Evolutionary conservation across 495 filamentous ascomycete species (phyloP).

Genomic region (Aspergillus sparsus): DNA sequence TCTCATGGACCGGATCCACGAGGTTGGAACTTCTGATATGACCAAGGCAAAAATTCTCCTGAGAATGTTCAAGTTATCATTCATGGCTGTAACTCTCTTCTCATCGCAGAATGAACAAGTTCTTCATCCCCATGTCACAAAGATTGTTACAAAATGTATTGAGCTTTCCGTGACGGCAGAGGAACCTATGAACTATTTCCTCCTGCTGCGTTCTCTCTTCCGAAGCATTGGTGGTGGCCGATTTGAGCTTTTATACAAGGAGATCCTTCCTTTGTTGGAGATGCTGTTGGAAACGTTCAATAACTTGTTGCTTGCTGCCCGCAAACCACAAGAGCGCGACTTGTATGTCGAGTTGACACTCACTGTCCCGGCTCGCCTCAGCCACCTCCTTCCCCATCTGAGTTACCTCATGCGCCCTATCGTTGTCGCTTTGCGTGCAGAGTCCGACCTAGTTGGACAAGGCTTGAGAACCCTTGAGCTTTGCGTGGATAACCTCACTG

Average conservation of each 20-base stretch:
- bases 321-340: constrained; percentile 87
- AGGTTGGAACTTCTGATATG: constrained; percentile 88
- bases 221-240: constrained; percentile 95
- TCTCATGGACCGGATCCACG: constrained; percentile 92
- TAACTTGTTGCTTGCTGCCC: constrained; percentile 82
- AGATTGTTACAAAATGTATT: constrained; percentile 94
- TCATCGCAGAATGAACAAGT: constrained; percentile 93
- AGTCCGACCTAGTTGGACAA: constrained; percentile 91
- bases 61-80: constrained; percentile 95
- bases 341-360: constrained; percentile 96
- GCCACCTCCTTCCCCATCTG: constrained; percentile 94
- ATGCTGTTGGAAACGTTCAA: constrained; percentile 98
- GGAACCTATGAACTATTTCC: constrained; percentile 98
- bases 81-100: constrained; percentile 99
- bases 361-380: constrained; percentile 91
- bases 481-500: constrained; percentile 96
- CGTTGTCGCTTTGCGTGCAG: constrained; percentile 88
- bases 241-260: constrained; percentile 97
- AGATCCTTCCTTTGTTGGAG: constrained; percentile 92
- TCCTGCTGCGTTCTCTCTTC: constrained; percentile 88
- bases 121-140: constrained; percentile 89
- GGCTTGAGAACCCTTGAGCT: constrained; percentile 91
- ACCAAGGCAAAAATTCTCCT: constrained; percentile 89
- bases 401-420: constrained; percentile 97
- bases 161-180: constrained; percentile 93